Evolutionary conservation across 164 flowering plant genomes (phyloP).

Genomic region (Pachysandra terminalis): DNA sequence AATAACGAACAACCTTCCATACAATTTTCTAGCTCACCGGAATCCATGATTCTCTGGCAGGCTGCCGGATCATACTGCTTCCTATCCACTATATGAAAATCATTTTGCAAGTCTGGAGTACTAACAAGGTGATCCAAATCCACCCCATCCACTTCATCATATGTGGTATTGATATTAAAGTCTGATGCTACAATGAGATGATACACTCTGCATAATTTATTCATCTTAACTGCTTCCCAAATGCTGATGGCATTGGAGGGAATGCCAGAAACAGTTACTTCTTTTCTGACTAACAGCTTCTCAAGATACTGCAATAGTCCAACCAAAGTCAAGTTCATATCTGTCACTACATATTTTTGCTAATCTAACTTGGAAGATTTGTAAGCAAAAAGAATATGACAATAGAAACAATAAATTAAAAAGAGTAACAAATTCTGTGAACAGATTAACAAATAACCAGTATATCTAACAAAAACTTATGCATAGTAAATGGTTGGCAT

Average conservation of each 20-base stretch:
- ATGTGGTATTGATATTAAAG: conserved; percentile 47
- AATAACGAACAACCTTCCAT: conserved; percentile 77
- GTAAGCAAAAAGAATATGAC: neutral
- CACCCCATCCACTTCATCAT: conserved; percentile 40
- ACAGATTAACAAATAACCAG: neutral
- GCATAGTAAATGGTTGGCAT: too few species aligned
- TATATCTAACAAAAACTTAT: too few species aligned
- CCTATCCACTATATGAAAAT: conserved; percentile 13
- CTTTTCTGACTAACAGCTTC: conserved; percentile 49
- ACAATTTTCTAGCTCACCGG: conserved; percentile 44
- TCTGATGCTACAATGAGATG: conserved; percentile 60
- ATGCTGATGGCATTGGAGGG: conserved; percentile 33
- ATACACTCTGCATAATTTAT: conserved; percentile 59
- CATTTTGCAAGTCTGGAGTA: conserved; percentile 22
- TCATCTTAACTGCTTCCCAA: conserved; percentile 78
- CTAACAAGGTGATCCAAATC: conserved; percentile 30
- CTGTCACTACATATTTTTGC: neutral
- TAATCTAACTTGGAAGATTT: neutral
- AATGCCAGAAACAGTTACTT: conserved; percentile 20
- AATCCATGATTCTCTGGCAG: conserved; percentile 43
- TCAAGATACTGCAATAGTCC: conserved; percentile 61
- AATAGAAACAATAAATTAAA: neutral
- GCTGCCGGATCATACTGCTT: conserved; percentile 38
- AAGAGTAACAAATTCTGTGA: neutral
- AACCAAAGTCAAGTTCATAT: conserved; percentile 10